Conservation (phyloP, 441 rosid species). For the Populus hybrid region DNA sequence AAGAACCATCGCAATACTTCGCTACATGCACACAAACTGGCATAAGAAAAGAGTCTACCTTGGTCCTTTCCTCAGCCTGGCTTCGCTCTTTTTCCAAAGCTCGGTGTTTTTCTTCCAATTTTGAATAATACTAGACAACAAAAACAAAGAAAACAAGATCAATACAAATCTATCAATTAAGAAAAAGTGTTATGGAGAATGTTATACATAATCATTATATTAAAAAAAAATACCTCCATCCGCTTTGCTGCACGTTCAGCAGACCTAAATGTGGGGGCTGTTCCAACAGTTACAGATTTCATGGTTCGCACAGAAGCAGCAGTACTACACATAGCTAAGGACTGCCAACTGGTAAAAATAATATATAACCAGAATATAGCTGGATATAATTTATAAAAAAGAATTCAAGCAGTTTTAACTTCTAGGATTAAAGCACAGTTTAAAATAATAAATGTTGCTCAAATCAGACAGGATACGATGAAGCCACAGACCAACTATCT, state of each 20-base stretch:
- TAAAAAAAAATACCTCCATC: conserved; percentile 52
- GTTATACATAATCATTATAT: not conserved
- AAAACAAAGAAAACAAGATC: conserved; percentile 11
- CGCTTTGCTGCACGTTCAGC: conserved; percentile 83
- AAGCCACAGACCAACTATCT: conserved; percentile 72
- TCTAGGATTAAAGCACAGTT: not conserved
- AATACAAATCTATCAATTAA: not conserved
- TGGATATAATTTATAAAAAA: not conserved
- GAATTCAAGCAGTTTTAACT: not conserved
- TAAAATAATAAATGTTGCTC: not conserved
- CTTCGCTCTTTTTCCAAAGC: conserved; percentile 73
- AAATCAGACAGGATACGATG: conserved; percentile 74
- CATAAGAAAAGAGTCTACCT: conserved; percentile 36
- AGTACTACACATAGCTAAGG: conserved; percentile 57
- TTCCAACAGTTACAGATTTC: conserved; percentile 70
- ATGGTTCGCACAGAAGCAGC: conserved; percentile 66
- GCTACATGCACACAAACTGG: not conserved
- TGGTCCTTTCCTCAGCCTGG: conserved; percentile 72
- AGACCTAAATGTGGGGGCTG: conserved; percentile 81
- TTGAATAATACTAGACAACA: conserved; percentile 52
- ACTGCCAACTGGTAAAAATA: conserved; percentile 6
- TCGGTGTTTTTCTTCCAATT: conserved; percentile 79
- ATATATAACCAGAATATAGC: not conserved
- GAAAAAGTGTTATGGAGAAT: not conserved
- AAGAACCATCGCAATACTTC: not conserved